phyloP scores from a whole-genome alignment of 2,329 filamentous ascomycete species.

The Trichophaea hybrida region DNA sequence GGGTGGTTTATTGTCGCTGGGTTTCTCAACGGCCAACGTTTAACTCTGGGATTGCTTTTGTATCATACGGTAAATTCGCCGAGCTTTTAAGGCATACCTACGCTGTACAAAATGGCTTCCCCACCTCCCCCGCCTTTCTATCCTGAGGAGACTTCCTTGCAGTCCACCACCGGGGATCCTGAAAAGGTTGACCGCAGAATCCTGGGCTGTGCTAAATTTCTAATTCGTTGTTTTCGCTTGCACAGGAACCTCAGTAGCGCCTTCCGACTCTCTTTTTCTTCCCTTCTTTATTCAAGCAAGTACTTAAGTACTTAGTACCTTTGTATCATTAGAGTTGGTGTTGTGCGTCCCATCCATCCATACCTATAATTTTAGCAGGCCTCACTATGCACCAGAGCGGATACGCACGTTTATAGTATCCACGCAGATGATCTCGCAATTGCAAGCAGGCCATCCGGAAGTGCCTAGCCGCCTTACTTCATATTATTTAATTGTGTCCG shows the following conservation, averaged over 20 bases:
- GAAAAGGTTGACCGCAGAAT: not conserved
- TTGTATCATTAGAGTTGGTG: not conserved
- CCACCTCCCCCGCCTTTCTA: not conserved
- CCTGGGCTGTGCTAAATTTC: not conserved
- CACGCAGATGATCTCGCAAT: not conserved
- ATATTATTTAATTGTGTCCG: not conserved
- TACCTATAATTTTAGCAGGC: not conserved
- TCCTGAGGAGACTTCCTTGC: no score
- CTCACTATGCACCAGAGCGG: not conserved
- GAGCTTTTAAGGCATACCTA: not conserved
- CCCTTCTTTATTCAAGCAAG: not conserved
- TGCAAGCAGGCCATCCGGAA: no score
- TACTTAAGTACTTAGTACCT: not conserved
- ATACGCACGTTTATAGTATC: not conserved
- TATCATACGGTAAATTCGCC: not conserved
- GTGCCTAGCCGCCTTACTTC: not conserved
- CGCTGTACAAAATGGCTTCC: not conserved
- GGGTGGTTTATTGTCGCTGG: no score
- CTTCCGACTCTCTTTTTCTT: not conserved
- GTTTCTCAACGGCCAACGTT: no score
- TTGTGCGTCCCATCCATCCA: not conserved
- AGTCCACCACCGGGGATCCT: not conserved
- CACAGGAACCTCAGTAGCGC: not conserved
- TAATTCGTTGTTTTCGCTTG: not conserved
- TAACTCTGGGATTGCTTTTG: no score